These are phyloP conservation scores for Aschersonia sp. DNA, from an alignment of 2,329 filamentous ascomycete genomes.

Conservation along the genomic window DNA sequence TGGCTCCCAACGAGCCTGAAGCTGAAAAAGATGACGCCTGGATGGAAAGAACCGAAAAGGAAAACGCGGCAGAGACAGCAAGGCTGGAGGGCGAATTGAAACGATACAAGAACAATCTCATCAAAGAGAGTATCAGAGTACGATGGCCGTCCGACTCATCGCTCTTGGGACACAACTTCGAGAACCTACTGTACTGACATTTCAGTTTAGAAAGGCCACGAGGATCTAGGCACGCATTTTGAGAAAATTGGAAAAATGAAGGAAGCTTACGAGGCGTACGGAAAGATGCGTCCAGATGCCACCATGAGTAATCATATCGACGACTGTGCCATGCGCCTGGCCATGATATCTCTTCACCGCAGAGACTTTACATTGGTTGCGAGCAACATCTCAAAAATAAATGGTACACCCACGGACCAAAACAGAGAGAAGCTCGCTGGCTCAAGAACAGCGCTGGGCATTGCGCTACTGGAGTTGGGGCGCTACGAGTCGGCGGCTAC, in stretches of 20 bases:
- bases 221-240: slow-evolving; percentile 77
- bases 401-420: slow-evolving; percentile 33
- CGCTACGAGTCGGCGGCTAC: slow-evolving; percentile 50
- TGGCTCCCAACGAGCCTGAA: slow-evolving; percentile 54
- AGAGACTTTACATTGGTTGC: slow-evolving; percentile 62
- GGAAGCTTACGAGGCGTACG: slow-evolving; percentile 63
- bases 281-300: slow-evolving; percentile 81
- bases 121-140: slow-evolving; percentile 93
- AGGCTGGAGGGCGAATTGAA: slow-evolving; percentile 77
- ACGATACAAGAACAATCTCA: slow-evolving; percentile 89
- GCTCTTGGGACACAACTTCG: no score
- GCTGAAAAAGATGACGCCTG: slow-evolving; percentile 56
- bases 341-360: slow-evolving; percentile 61
- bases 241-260: slow-evolving; percentile 63
- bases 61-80: slow-evolving; percentile 54
- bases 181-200: no score
- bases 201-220: slow-evolving; percentile 66
- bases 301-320: slow-evolving; percentile 71
- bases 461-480: slow-evolving; percentile 31
- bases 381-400: slow-evolving; percentile 48
- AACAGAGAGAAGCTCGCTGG: slow-evolving; percentile 31
- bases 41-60: slow-evolving; percentile 52
- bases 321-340: slow-evolving; percentile 67
- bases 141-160: background rate
- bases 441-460: slow-evolving; percentile 34